Percentiles rank a stretch among this genome's conserved stretches.
These are phyloP conservation scores for Ramicandelaber brevisporus DNA, from an alignment of 192 early-diverging fungal species.

Conservation along the genomic window DNA sequence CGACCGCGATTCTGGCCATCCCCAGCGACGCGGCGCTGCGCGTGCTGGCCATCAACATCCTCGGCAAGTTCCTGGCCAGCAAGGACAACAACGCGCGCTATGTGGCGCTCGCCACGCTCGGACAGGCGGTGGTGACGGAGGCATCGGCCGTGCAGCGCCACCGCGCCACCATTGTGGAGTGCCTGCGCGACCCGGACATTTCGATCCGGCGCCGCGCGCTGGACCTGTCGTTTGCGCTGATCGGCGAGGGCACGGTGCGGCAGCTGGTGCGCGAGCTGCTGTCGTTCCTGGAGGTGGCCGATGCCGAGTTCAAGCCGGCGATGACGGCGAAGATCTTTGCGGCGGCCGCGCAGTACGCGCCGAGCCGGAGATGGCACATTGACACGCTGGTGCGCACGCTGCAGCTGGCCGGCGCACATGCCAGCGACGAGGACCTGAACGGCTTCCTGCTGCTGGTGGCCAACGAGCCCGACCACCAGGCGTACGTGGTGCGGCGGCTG, in stretches of 20 bases:
- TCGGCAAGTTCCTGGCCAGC: constrained; percentile 86
- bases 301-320: constrained; percentile 67
- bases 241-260: constrained; percentile 78
- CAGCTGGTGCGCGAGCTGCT: constrained; percentile 80
- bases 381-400: constrained; percentile 84
- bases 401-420: constrained; percentile 37
- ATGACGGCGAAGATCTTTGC: constrained; percentile 79
- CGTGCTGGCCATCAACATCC: constrained; percentile 89
- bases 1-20: constrained; percentile 87
- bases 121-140: constrained; percentile 70
- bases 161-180: constrained; percentile 85
- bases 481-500: constrained; percentile 72
- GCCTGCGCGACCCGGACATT: constrained; percentile 81
- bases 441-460: constrained; percentile 80
- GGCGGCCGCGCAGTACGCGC: constrained; percentile 78
- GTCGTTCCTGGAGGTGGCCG: constrained; percentile 75
- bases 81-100: constrained; percentile 96
- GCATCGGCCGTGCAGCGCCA: constrained; percentile 90
- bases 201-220: constrained; percentile 90
- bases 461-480: constrained; percentile 39
- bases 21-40: constrained; percentile 74
- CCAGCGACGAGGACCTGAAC: constrained; percentile 50
- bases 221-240: constrained; percentile 88
- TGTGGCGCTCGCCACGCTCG: constrained; percentile 92
- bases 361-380: constrained; percentile 90